Percentiles rank a stretch among this genome's conserved stretches.
These are phyloP conservation scores for Senna siamea DNA, from an alignment of 306 rosid species.

Conservation along the genomic window DNA sequence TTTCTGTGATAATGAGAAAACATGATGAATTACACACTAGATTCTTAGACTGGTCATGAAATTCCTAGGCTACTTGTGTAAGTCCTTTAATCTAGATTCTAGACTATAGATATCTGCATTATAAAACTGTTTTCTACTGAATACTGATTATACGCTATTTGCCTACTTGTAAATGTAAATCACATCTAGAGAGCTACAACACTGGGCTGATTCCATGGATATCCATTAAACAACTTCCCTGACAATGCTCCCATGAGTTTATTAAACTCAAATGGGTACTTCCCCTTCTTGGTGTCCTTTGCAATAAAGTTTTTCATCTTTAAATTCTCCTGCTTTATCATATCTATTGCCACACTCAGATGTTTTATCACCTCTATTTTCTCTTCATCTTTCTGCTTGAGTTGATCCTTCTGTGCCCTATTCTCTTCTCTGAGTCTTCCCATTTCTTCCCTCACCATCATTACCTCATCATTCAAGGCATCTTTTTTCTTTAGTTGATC, in stretches of 20 bases:
- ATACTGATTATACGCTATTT: conserved; percentile 24
- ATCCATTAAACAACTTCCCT: conserved; percentile 50
- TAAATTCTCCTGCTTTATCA: conserved; percentile 74
- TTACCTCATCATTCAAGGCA: conserved; percentile 41
- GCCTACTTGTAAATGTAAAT: conserved; percentile 39
- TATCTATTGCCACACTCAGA: conserved; percentile 68
- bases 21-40: conserved; percentile 1
- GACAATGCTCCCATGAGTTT: conserved; percentile 51
- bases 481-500: conserved; percentile 40
- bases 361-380: conserved; percentile 79
- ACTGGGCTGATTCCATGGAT: conserved; percentile 42
- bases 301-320: conserved; percentile 58
- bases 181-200: conserved; percentile 63
- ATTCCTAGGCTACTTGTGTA: conserved; percentile 21
- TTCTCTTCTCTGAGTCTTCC: conserved; percentile 59
- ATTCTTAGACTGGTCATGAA: conserved; percentile 20
- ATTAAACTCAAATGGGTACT: conserved; percentile 57
- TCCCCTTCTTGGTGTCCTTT: conserved; percentile 49
- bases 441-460: conserved; percentile 55
- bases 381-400: conserved; percentile 77
- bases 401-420: conserved; percentile 45
- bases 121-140: conserved; percentile 33
- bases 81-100: conserved; percentile 17
- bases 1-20: not conserved
- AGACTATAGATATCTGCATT: conserved; percentile 38